Evolutionary conservation across 2,329 filamentous ascomycete species (phyloP).

Genomic region (Scedosporium aurantiacum): DNA sequence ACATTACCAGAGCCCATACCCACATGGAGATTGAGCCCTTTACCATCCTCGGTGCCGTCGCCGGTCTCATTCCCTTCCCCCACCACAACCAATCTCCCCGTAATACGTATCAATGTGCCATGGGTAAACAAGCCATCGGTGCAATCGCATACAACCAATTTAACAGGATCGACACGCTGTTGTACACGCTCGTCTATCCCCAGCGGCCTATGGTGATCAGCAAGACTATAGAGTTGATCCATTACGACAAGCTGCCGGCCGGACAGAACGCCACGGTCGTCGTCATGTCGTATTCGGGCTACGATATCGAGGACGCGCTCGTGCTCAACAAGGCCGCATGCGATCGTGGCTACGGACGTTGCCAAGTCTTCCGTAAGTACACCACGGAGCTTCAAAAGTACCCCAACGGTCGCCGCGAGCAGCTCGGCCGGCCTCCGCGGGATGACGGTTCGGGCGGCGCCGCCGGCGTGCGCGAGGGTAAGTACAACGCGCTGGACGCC

Average conservation of each 20-base stretch:
- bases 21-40: constrained; percentile 98
- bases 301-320: constrained; percentile 97
- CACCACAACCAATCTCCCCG: constrained; percentile 98
- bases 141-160: constrained; percentile 98
- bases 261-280: constrained; percentile 96
- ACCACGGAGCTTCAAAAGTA: constrained; percentile 80
- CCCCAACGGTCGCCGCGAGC: constrained; percentile 63
- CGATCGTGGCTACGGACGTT: constrained; percentile 89
- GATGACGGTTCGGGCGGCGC: constrained; percentile 38
- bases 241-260: constrained; percentile 93
- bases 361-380: constrained; percentile 96
- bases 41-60: constrained; percentile 88
- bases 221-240: constrained; percentile 89
- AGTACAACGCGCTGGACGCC: constrained; percentile 63
- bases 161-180: constrained; percentile 86
- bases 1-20: constrained; percentile 74
- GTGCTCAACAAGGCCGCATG: constrained; percentile 94
- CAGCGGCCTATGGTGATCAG: constrained; percentile 97
- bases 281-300: constrained; percentile 98
- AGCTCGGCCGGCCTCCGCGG: constrained; percentile 46
- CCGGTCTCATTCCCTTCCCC: constrained; percentile 91
- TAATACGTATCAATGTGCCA: constrained; percentile 98
- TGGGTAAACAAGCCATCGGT: constrained; percentile 99
- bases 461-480: constrained; percentile 47
- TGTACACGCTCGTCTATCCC: constrained; percentile 95